Base-by-base conservation (phyloP, 192 early-diverging fungal species). In the Entomortierella parvispora region DNA sequence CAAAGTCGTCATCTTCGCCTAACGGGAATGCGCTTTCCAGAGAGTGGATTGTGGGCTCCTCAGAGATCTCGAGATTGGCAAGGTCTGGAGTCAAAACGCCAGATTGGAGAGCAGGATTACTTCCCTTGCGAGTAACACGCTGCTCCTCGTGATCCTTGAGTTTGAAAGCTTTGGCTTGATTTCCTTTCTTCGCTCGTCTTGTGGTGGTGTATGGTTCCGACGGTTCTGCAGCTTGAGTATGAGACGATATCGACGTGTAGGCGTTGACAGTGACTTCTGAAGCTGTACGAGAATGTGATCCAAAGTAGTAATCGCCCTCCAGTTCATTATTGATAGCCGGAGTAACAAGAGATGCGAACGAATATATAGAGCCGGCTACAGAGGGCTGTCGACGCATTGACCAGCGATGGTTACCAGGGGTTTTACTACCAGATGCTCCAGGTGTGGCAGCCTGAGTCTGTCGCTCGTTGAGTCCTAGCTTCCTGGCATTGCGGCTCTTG, bases 91-190 rank as follows among this genome's bases (percentile, higher is more conserved):
- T 55, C 32, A 43, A 40, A 11, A 59, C 44, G 26, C 55, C 44
- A 62, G 53, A 42, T 20, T 9, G 10, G 1, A 25, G 28, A 15
- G 28, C 68, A 15, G 66, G 44, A 28, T 37, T 31, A 2, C 56
- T 68, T 17, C 51, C 58, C n/a, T 47, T 59, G 18, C 64, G 48
- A 17, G 57, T 65, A 14, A 34, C 45, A 40, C 52, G 32, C 10
- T 58, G 52, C 20, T 77, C 71, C 22, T 82, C 83, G 34, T 84
- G 83, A 31, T 80, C 71, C 49, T 80, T 81, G 34, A 84, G 65
- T 31, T 79, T 79, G 58, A 84, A 84, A 6, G 26, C 55, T 18
- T 68, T 57, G n/a, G 50, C 37, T 7, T 66, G 42, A 29, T 65
- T 48, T n/a, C n/a, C n/a, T 34, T 65, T 48, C 22, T 69, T 74